Evolutionary conservation across 2,329 filamentous ascomycete species (phyloP).

Genomic region (Hyphodiscus sp.): DNA sequence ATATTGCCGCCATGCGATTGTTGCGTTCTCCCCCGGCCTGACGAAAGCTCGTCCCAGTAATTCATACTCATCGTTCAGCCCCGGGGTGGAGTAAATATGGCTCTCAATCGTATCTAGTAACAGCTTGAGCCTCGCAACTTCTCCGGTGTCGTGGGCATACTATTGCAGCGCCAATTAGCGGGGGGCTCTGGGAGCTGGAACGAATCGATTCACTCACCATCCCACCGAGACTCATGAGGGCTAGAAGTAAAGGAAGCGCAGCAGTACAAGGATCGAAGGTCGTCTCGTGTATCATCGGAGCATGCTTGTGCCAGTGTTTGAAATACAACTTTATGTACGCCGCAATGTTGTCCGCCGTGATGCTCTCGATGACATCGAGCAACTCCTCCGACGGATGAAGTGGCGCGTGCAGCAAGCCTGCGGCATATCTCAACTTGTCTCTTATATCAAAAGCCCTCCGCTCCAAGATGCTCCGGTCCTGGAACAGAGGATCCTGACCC

Average conservation of each 20-base stretch:
- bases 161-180: constrained; percentile 8
- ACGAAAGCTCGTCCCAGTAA: constrained; percentile 22
- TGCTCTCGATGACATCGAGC: constrained; percentile 23
- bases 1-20: constrained; percentile 27
- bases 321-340: constrained; percentile 27
- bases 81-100: constrained; percentile 25
- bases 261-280: constrained; percentile 26
- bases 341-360: constrained; percentile 23
- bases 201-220: constrained; percentile 19
- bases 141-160: constrained; percentile 23
- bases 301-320: constrained; percentile 29
- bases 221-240: constrained; percentile 26
- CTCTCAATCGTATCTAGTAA: constrained; percentile 25
- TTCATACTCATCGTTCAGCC: constrained; percentile 26
- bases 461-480: constrained; percentile 20
- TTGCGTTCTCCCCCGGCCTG: constrained; percentile 16
- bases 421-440: constrained; percentile 24
- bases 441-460: constrained; percentile 24
- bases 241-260: constrained; percentile 26
- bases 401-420: constrained; percentile 15
- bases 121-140: constrained; percentile 18
- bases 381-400: constrained; percentile 19
- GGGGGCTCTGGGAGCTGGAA: background rate
- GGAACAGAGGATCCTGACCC: constrained; percentile 10
- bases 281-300: constrained; percentile 27